Percentiles rank a stretch among this genome's conserved stretches.
Conservation (phyloP, 331 rosid species). For the Rosa hybrid region DNA sequence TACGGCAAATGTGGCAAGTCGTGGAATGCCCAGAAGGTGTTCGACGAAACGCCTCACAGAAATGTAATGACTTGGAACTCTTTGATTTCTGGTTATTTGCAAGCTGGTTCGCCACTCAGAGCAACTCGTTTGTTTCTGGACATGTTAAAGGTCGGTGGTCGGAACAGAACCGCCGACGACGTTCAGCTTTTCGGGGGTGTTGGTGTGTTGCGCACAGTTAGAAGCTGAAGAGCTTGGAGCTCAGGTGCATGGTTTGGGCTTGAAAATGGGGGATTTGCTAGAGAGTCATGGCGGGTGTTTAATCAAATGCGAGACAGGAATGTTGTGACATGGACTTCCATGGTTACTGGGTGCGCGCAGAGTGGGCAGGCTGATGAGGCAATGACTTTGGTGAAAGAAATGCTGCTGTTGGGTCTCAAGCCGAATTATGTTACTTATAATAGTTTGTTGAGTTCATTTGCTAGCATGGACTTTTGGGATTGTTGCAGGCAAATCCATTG, state of each 20-base stretch:
- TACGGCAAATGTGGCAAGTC: slow-evolving; percentile 32
- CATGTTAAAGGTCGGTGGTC: slow-evolving; percentile 29
- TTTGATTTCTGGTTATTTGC: slow-evolving; percentile 33
- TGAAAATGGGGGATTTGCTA: slow-evolving; percentile 36
- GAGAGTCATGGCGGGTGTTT: slow-evolving; percentile 42
- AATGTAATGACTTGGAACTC: slow-evolving; percentile 48
- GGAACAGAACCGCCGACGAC: slow-evolving; percentile 32
- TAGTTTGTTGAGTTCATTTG: slow-evolving; percentile 49
- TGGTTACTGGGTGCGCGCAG: slow-evolving; percentile 41
- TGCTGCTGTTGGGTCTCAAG: slow-evolving; percentile 35
- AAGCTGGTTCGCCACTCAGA: slow-evolving; percentile 22
- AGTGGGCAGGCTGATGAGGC: slow-evolving; percentile 36
- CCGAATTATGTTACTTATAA: slow-evolving; percentile 48
- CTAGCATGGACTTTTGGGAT: slow-evolving; percentile 27
- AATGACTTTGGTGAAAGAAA: slow-evolving; percentile 42
- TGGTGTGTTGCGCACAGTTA: slow-evolving; percentile 45
- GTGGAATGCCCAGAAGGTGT: slow-evolving; percentile 34
- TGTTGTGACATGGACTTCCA: slow-evolving; percentile 54
- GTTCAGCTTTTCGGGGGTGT: slow-evolving; percentile 36
- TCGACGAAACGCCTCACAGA: slow-evolving; percentile 38
- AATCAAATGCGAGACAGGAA: slow-evolving; percentile 39
- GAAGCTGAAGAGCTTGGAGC: slow-evolving; percentile 38
- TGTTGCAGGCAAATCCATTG: slow-evolving; percentile 49
- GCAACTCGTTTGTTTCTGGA: slow-evolving; percentile 32
- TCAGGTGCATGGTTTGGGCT: slow-evolving; percentile 46